Conservation (phyloP, 257 asterid genomes). For the Solanum pinnatisectum region DNA sequence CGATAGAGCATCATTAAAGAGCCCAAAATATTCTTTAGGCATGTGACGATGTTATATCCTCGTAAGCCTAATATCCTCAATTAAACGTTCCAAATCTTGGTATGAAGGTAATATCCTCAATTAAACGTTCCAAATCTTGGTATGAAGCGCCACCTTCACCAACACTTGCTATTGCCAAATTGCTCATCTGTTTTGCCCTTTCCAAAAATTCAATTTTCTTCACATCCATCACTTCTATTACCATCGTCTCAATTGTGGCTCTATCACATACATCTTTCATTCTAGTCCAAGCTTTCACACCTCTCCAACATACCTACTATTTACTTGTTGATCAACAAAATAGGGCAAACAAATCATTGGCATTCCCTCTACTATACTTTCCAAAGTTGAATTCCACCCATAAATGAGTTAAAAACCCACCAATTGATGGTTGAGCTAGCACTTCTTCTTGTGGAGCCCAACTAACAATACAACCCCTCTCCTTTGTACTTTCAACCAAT, state of each 20-base stretch:
- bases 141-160: not conserved
- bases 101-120: not conserved
- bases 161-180: not conserved
- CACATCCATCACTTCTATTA: not conserved
- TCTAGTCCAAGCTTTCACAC: conserved; percentile 10
- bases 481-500: not conserved
- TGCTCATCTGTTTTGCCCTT: not conserved
- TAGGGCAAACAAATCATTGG: conserved; percentile 25
- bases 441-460: conserved; percentile 13
- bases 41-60: not conserved
- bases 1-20: not conserved
- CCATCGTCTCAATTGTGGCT: not conserved
- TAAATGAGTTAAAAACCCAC: not conserved
- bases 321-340: not conserved
- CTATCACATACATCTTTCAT: conserved; percentile 13
- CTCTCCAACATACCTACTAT: conserved; percentile 5
- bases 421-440: not conserved
- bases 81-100: not conserved
- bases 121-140: not conserved
- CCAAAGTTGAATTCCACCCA: conserved; percentile 16
- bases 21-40: not conserved
- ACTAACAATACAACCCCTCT: not conserved
- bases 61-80: not conserved
- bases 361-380: conserved; percentile 15
- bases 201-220: not conserved